Conservation (phyloP, 345 rosid species). For the Gossypium arboreum region DNA sequence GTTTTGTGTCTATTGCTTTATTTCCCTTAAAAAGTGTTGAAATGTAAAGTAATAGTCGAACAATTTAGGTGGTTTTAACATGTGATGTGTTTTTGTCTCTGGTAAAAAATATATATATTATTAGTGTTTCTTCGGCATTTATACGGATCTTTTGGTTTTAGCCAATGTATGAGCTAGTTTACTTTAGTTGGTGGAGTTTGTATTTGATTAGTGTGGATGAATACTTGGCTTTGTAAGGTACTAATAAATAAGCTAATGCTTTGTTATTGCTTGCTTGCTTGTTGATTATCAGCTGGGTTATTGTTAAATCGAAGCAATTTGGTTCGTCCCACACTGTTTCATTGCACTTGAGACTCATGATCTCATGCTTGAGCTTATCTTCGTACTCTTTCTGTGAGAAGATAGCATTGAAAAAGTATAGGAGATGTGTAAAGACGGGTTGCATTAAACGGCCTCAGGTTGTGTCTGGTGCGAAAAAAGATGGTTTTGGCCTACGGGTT, state of each 20-base stretch:
- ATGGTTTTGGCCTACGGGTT: slow-evolving; percentile 32
- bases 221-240: neutral
- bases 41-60: neutral
- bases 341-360: slow-evolving; percentile 5
- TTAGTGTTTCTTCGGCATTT: neutral
- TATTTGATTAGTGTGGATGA: neutral
- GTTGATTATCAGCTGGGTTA: neutral
- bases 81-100: neutral
- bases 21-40: neutral
- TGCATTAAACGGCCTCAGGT: slow-evolving; percentile 32
- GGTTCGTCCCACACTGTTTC: neutral
- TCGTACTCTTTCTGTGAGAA: slow-evolving; percentile 6
- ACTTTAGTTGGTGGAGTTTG: neutral
- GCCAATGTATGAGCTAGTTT: neutral
- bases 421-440: slow-evolving; percentile 9
- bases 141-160: neutral
- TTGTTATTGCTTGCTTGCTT: neutral
- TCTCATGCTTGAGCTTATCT: slow-evolving; percentile 28
- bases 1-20: neutral
- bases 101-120: neutral
- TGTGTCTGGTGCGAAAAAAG: slow-evolving; percentile 15
- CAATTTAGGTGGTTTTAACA: neutral
- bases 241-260: slow-evolving; percentile 2
- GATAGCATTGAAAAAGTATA: slow-evolving; percentile 5
- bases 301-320: slow-evolving; percentile 5